Evolutionary conservation across 257 asterid species (phyloP), one percentile per base, ranked within the genome.

Genomic region (Nicotiana sylvestris): DNA sequence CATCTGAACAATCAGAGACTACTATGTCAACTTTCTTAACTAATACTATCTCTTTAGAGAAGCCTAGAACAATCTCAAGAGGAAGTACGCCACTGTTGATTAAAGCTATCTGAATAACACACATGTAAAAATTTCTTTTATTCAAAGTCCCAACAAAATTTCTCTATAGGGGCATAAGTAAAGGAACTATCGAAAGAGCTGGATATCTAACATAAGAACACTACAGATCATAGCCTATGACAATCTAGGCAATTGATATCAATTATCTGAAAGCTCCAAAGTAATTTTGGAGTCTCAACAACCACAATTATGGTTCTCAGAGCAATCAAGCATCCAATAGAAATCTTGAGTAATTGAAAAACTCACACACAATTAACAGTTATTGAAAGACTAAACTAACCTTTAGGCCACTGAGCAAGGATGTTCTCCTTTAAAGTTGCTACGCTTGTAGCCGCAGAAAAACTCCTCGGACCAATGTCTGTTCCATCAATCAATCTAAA

Each of bases 381-480:
- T 51, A 51, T 25, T 76, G 43, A 76, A 29, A 58, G n/a, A 76
- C 66, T 61, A 35, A 74, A 84, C 87, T 76, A 86, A 93, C 98
- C 98, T 92, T 92, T 91, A 81, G 98, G 98, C 98, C 98, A 93
- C 69, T 90, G 97, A 86, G 98, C 90, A 79, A 93, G 89, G 81
- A 95, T 87, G 85, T 87, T 93, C 89, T 92, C 98, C 89, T 95
- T 95, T 93, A 95, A 92, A 82, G 89, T 90, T 15, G 91, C 89
- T 55, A 95, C 90, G 86, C 90, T 93, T n/a, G 97, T 88, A 43
- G 97, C 90, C 60, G 82, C 86, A 1, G 97, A 91, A 37, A 89
- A 95, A 79, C 87, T 90, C 86, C 85, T 92, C 6, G 98, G 98
- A 65, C 98, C 98, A 9, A 95, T 95, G 80, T 95, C 98, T 2